Base-by-base conservation (phyloP, 768 basidiomycete genomes). In the Pleurotus giganteus region DNA sequence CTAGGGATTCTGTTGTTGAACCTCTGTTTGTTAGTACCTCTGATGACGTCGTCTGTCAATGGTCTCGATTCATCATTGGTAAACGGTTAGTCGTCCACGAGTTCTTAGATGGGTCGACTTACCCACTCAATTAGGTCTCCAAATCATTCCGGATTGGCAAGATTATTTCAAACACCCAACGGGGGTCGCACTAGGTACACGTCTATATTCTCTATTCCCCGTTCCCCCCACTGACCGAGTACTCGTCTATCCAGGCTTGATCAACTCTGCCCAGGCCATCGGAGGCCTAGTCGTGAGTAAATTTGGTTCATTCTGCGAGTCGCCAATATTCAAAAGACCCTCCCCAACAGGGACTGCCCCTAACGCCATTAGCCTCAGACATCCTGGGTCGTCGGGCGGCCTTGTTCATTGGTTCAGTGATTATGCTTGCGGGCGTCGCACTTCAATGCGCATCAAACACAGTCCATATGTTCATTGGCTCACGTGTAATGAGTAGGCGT, bases 61-160 rank as follows among this genome's bases (percentile, higher is more conserved):
- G 87, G 88, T 23, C 76, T 85, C 47, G 84, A 88, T 63, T 82
- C 83, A 3, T 86, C 85, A n/a, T 68, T 86, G 42, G 74, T 86
- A 13, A 87, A 86, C 60, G 73, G 72, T 77, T 54, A 29, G 61
- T 54, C 26, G 12, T 34, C 3, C 12, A 31, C n/a, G 26, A 39
- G 28, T 43, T 24, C 19, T 21, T 21, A 21, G 49, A 52, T 36
- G 24, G 21, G 29, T 23, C 49, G 26, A 44, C 39, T 52, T 52
- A 42, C 69, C 54, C 67, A 58, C 55, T 39, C 55, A 26, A 24
- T 2, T 55, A 86, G 87, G 86, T 55, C 72, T 89, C 26, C 86
- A 88, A 65, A 83, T 87, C 56, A 68, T 88, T 23, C 82, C 82
- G 11, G 78, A 77, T 31, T 89, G 86, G 85, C 76, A 82, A 61